Base-by-base conservation (phyloP, 352 stramenopile species). In the Globisporangium nodosum region DNA sequence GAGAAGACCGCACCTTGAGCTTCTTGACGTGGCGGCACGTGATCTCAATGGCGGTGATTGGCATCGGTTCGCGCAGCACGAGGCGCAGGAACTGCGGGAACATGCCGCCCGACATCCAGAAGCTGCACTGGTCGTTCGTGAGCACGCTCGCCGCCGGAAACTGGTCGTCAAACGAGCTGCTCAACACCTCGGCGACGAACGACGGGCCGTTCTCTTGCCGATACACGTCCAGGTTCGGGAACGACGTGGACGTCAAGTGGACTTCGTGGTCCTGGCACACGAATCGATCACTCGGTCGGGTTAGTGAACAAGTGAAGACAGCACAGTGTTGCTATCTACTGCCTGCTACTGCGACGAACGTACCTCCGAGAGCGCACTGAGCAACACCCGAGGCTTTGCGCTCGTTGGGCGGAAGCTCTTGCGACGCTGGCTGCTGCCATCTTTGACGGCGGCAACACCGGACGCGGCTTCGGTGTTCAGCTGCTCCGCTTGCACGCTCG, bases 401-500 rank as follows among this genome's bases (percentile, higher is more conserved):
- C 81, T 91, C 12, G 66, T 63, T 5, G 83, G 83, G 16, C 81
- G 78, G 39, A 89, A 90, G 58, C 73, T 90, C 59, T 87, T 93
- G n/a, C 78, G 68, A 12, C 78, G 65, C 52, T 71, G 54, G 16
- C 45, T 50, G 47, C 5, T 54, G 1, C 5, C 11, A n/a, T 58
- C 47, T 53, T 48, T 61, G 6, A 13, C n/a, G 11, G n/a, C 18
- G 3, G 43, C 24, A 27, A 27, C 0, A 30, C 16, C n/a, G 48
- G 54, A 6, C 53, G 56, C 11, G 18, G 33, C 20, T 52, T 65
- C 24, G 1, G 18, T 24, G 20, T 64, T 31, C 0, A 67, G 60
- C 18, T 85, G 65, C 12, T 85, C 74, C 6, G 58, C 56, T 56
- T 85, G 73, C 42, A 88, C 68, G 40, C 71, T 74, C 18, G 75